Percentiles rank a stretch among this genome's conserved stretches.
These are phyloP conservation scores for Skeletonema marinoi DNA, from an alignment of 108 stramenopile genomes.

Conservation along the genomic window DNA sequence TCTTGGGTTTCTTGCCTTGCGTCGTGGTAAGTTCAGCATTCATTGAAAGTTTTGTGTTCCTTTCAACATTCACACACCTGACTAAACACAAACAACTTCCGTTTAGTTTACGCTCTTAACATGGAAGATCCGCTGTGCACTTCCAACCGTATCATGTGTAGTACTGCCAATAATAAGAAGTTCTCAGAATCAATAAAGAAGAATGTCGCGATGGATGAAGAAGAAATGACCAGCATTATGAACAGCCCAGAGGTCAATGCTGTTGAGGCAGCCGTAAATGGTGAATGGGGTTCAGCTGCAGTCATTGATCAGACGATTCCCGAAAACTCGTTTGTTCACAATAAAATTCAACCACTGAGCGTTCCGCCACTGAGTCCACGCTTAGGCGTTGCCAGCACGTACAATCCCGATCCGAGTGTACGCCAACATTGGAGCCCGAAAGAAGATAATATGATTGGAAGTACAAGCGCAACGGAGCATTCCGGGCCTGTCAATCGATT, in stretches of 20 bases:
- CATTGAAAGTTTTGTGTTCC: background rate
- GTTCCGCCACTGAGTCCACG: constrained; percentile 78
- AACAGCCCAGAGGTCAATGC: constrained; percentile 36
- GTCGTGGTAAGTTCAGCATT: constrained; percentile 21
- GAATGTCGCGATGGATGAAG: constrained; percentile 3
- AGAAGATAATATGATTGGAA: constrained; percentile 81
- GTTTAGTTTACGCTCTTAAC: constrained; percentile 22
- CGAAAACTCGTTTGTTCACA: constrained; percentile 62
- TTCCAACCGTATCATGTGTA: constrained; percentile 12
- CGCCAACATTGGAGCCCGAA: constrained; percentile 69
- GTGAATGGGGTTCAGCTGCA: constrained; percentile 83
- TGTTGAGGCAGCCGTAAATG: constrained; percentile 65
- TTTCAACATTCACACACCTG: background rate
- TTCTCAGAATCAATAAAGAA: background rate
- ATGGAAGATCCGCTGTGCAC: constrained; percentile 2
- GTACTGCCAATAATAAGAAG: constrained; percentile 2
- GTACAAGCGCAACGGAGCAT: constrained; percentile 75
- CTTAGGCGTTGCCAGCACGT: constrained; percentile 44
- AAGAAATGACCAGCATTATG: constrained; percentile 7
- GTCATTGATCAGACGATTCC: constrained; percentile 61
- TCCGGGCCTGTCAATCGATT: constrained; percentile 85
- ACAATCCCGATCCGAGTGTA: constrained; percentile 9
- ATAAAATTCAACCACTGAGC: constrained; percentile 67
- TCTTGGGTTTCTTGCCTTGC: constrained; percentile 36
- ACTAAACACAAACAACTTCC: background rate